These are phyloP conservation scores for Ogataea nitratoaversa DNA, from an alignment of 805 yeast genomes.

Conservation along the genomic window DNA sequence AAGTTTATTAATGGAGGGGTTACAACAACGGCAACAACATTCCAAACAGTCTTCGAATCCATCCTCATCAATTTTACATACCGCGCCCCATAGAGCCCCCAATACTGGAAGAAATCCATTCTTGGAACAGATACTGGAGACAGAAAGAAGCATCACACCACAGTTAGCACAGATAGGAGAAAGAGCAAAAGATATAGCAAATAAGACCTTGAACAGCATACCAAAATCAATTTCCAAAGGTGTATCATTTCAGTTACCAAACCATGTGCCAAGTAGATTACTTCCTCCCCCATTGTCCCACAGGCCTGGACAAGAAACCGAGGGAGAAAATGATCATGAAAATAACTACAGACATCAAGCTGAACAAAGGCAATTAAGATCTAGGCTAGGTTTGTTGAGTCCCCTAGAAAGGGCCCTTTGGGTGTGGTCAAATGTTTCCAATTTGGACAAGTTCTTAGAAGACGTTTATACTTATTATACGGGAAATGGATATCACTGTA, in stretches of 20 bases:
- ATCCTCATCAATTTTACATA: slow-evolving; percentile 3
- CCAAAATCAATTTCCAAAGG: slow-evolving; percentile 22
- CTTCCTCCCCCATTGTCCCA: slow-evolving; percentile 16
- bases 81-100: neutral
- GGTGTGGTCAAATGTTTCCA: slow-evolving; percentile 95
- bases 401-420: slow-evolving; percentile 80
- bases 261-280: slow-evolving; percentile 12
- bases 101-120: slow-evolving; percentile 9
- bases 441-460: slow-evolving; percentile 78
- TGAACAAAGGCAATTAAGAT: slow-evolving; percentile 24
- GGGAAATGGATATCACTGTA: slow-evolving; percentile 81
- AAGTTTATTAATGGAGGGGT: slow-evolving; percentile 24
- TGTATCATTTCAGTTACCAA: slow-evolving; percentile 19
- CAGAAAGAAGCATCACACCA: slow-evolving; percentile 19
- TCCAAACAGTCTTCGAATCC: slow-evolving; percentile 2
- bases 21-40: slow-evolving; percentile 2
- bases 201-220: slow-evolving; percentile 21
- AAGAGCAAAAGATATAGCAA: slow-evolving; percentile 25
- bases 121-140: slow-evolving; percentile 16
- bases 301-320: neutral
- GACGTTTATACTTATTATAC: slow-evolving; percentile 81
- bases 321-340: slow-evolving; percentile 7
- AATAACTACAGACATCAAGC: slow-evolving; percentile 3
- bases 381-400: slow-evolving; percentile 41
- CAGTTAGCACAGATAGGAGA: slow-evolving; percentile 21